Evolutionary conservation across 345 rosid genomes (phyloP), one percentile per base, ranked within the genome.

Genomic region (Pistacia vera): DNA sequence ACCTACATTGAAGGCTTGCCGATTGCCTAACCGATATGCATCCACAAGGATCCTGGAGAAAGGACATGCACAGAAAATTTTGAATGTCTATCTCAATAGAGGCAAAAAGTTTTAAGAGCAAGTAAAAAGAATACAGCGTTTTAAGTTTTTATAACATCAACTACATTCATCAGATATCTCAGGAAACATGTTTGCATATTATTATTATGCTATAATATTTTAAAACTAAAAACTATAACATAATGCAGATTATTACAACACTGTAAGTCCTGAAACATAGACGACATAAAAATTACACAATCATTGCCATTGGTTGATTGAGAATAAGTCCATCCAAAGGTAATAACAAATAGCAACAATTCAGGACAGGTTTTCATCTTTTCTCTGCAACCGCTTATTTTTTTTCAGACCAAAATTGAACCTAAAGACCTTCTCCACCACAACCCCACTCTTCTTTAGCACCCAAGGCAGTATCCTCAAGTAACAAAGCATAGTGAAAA

Each of bases 1-100:
- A 94, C 98, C 97, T 85, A 74, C 80, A 82, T 92, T 95, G 83
- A 95, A 90, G 20, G 98, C 90, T 75, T 86, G 97, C 49, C 97
- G 95, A 83, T 91, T 91, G 36, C 95, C 90, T 70, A 82, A 72
- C 76, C 97, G 89, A 75, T 87, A 91, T 54, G 92, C 93, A 88
- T 95, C 97, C 82, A 95, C 84, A 61, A 95, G 86, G 62, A 95
- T 94, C 85, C 98, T 95, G 76, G 59, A 74, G 16, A 63, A 72
- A 68, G 11, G 38, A 18, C 69, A 72, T 12, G 66, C 10, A 8
- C 17, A 20, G 65, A 30, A 1, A 10, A 28, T 11, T 25, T 17
- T 22, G 33, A 20, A 58, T 4, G 9, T n/a, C 11, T 5, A 62
- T 25, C 33, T 18, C 11, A 62, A 2, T 33, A 62, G 41, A 3